These are phyloP conservation scores for Hygrophila difformis DNA, from an alignment of 257 asterid species.

Conservation along the genomic window DNA sequence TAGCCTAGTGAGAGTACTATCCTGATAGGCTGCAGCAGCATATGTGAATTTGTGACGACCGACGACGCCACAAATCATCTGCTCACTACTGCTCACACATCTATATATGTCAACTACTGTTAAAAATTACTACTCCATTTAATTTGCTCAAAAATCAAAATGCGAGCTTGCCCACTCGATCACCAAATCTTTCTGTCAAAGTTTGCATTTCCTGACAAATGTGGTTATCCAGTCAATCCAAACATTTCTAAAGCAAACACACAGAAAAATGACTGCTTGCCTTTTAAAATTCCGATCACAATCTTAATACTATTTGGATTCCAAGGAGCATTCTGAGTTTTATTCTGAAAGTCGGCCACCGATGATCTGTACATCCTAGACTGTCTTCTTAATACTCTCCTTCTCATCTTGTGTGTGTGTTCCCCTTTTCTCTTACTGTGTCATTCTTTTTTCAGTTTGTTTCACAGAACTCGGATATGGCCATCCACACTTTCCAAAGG, in stretches of 20 bases:
- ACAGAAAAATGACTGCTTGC: slow-evolving; percentile 41
- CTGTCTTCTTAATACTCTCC: slow-evolving; percentile 24
- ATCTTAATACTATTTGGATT: slow-evolving; percentile 56
- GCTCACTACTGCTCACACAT: no score
- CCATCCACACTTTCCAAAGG: slow-evolving; percentile 35
- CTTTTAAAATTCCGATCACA: slow-evolving; percentile 34
- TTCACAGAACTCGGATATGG: slow-evolving; percentile 51
- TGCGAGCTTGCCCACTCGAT: no score
- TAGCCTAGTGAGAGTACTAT: no score
- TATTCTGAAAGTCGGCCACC: slow-evolving; percentile 36
- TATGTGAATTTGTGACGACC: no score
- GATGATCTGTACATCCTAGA: slow-evolving; percentile 41
- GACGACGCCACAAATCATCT: no score
- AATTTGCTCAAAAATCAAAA: no score
- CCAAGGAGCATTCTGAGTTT: slow-evolving; percentile 53
- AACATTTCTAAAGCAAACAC: slow-evolving; percentile 54
- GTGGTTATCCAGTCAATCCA: slow-evolving; percentile 48
- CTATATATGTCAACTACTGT: no score
- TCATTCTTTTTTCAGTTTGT: slow-evolving; percentile 55
- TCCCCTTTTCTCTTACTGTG: slow-evolving; percentile 31
- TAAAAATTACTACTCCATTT: no score
- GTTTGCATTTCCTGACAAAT: no score
- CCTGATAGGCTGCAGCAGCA: no score
- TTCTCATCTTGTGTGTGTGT: slow-evolving; percentile 28
- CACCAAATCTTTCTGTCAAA: not conserved